Evolutionary conservation across 345 rosid species (phyloP).

Genomic region (Corymbia maculata): DNA sequence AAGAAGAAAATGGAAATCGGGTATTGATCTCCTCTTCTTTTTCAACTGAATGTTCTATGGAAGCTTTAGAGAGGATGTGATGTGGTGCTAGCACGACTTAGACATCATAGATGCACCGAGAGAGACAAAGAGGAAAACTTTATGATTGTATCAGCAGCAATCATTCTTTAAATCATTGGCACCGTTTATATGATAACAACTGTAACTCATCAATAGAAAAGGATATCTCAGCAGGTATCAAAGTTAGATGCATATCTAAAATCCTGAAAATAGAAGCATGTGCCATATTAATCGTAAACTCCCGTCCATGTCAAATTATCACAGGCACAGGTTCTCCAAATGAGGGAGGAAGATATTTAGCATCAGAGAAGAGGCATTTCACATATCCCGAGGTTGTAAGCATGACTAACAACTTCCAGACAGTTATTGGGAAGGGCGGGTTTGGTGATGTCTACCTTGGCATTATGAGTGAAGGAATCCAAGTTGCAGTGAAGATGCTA

Average conservation of each 20-base stretch:
- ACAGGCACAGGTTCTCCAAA: neutral
- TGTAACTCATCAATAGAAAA: neutral
- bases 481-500: slow-evolving; percentile 29
- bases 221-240: neutral
- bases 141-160: neutral
- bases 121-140: neutral
- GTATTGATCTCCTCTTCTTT: slow-evolving; percentile 1
- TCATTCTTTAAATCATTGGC: neutral
- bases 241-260: neutral
- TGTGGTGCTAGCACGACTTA: neutral
- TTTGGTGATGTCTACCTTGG: slow-evolving; percentile 25
- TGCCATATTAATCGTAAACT: neutral
- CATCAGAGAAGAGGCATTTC: slow-evolving; percentile 7
- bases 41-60: neutral
- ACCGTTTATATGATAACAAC: neutral
- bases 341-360: neutral
- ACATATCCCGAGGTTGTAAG: slow-evolving; percentile 11
- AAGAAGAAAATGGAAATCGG: slow-evolving; percentile 19
- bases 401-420: slow-evolving; percentile 21
- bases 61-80: neutral
- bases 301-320: neutral
- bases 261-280: neutral
- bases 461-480: slow-evolving; percentile 1
- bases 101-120: neutral
- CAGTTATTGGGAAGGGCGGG: slow-evolving; percentile 23